A percentile compares a stretch with the other conserved stretches of the same genome.
phyloP scores from a whole-genome alignment of 2,329 filamentous ascomycete genomes.

The Pestalotiopsis sp. region DNA sequence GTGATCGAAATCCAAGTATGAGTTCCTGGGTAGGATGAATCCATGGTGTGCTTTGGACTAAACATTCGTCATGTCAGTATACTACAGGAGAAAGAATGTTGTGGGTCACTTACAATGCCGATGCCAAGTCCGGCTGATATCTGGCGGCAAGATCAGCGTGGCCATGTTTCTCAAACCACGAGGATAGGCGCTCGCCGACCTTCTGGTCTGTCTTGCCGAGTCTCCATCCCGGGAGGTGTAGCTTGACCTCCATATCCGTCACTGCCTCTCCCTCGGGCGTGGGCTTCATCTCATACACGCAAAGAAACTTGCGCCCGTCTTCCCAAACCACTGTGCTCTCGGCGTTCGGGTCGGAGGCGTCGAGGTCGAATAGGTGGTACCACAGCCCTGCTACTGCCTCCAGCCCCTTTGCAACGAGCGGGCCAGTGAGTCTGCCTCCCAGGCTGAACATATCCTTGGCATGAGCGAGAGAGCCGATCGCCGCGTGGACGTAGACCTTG shows the following conservation, averaged over 20 bases:
- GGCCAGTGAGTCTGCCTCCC: constrained; percentile 5
- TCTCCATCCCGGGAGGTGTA: constrained; percentile 12
- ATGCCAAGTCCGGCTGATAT: constrained; percentile 11
- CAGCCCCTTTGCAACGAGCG: neutral
- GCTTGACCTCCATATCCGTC: constrained; percentile 17
- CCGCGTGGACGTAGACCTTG: constrained; percentile 13
- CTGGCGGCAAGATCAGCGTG: constrained; percentile 13
- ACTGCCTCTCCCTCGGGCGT: neutral
- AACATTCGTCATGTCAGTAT: neutral
- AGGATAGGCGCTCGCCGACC: constrained; percentile 6
- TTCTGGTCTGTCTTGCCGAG: constrained; percentile 13
- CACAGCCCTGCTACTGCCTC: neutral
- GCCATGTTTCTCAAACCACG: constrained; percentile 15
- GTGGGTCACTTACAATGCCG: constrained; percentile 12
- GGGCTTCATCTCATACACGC: neutral
- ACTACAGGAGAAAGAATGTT: neutral
- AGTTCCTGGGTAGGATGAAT: constrained; percentile 1
- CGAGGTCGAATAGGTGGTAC: neutral
- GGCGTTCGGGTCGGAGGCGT: neutral
- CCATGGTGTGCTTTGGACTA: neutral
- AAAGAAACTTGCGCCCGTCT: neutral
- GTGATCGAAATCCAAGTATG: constrained; percentile 18
- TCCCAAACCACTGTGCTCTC: neutral
- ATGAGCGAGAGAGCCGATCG: constrained; percentile 7
- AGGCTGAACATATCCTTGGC: constrained; percentile 12